These are phyloP conservation scores for Cercospora brassicicola DNA, from an alignment of 2,329 filamentous ascomycete species.

Conservation along the genomic window DNA sequence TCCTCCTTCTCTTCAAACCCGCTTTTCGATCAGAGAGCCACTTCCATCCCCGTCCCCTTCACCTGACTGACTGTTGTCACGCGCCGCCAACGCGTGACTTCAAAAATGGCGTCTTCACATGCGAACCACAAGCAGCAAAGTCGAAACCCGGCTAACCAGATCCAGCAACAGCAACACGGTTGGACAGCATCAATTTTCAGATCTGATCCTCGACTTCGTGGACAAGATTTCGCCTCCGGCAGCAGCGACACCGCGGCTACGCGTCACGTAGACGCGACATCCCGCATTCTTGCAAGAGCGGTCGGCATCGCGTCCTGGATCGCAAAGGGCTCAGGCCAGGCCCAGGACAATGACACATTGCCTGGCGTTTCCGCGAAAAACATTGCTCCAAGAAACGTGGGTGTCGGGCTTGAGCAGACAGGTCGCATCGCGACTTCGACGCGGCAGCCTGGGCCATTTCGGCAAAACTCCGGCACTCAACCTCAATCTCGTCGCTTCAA, in stretches of 20 bases:
- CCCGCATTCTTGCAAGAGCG: not conserved
- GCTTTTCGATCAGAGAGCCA: not conserved
- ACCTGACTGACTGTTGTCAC: not conserved
- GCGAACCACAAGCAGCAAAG: not conserved
- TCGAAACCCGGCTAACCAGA: not conserved
- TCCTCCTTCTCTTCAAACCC: not conserved
- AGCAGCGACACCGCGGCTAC: not conserved
- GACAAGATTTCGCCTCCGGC: not conserved
- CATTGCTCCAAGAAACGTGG: not conserved
- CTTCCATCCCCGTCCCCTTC: not conserved
- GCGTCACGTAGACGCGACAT: not conserved
- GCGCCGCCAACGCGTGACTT: not conserved
- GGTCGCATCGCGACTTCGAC: not conserved
- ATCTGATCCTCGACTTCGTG: not conserved
- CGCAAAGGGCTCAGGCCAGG: not conserved
- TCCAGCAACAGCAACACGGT: not conserved
- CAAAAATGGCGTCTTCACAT: not conserved
- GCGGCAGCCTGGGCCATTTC: not conserved
- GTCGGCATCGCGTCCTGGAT: not conserved
- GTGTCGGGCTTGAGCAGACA: not conserved
- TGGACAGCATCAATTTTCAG: not conserved
- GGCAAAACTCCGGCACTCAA: not conserved
- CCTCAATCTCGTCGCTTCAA: constrained; percentile 1
- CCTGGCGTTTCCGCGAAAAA: not conserved
- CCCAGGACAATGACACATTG: too few species aligned